Base-by-base conservation (phyloP, 2,329 filamentous ascomycete species). In the Fonsecaea pedrosoi region DNA sequence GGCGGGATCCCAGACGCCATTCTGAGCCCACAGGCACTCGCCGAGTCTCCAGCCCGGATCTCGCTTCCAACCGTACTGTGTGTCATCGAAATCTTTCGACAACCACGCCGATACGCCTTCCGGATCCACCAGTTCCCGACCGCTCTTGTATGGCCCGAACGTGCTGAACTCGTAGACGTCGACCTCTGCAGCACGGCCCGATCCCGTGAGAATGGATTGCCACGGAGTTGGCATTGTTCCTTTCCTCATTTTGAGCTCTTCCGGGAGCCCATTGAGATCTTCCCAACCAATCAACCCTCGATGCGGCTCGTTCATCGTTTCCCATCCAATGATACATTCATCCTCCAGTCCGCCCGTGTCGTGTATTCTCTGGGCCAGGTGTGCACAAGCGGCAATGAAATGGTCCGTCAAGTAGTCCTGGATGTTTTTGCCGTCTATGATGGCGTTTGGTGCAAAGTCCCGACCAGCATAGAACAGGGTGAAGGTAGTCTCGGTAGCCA, bases 11-110 rank as follows among this genome's bases (percentile, higher is more conserved):
- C 95, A 99, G 5, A 99, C 88, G 1, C 94, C 94, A 77, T 99
- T 94, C 75, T 97, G 94, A 3, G 95, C 94, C 95, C 95, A 99
- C 48, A 99, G 78, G 75, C 95, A 98, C 78, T 96, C 88, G n/a
- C 95, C 95, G 18, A 99, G 81, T 77, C 90, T 94, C 95, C 95
- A 99, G 7, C 84, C 89, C 0, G 91, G 85, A 75, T 96, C 92
- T 70, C 95, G 87, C 76, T 91, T 93, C 89, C 92, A 99, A 40
- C 92, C 92, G 77, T 99, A 99, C 70, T 88, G 87, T 12, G 87
- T 89, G 72, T 99, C 95, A 74, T 97, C 90, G 76, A 94, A 92
- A 66, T 88, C 89, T n/a, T 82, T 82, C 1, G 92, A 88, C 30
- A 99, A 80, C 95, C 95, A 99, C 0, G 91, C 92, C 30, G 83